Base-by-base conservation (phyloP, 176 grass and related monocot species). In the maize (Zea mays) region DNA sequence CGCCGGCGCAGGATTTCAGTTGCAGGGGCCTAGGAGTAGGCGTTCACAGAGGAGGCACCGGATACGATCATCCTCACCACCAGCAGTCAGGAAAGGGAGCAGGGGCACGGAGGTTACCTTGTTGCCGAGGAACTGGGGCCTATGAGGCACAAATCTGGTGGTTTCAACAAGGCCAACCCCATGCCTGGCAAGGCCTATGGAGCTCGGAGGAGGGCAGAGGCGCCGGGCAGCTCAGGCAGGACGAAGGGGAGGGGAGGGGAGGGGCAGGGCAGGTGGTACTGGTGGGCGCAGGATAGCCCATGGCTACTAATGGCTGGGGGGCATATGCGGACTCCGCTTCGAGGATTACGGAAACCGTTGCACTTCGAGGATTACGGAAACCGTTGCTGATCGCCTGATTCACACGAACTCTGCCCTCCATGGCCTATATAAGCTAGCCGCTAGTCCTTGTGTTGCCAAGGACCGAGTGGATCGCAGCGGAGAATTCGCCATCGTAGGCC, bases 101-200 rank as follows among this genome's bases (percentile, higher is more conserved):
- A 46, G 20, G 49, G n/a, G 35, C 46, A 15, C 3, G 52, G 17
- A 48, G 55, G 40, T 73, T 79, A 88, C 81, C 86, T 76, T 75
- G n/a, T 63, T 8, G 67, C 44, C 45, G 72, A 63, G 69, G 81
- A 61, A 34, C 78, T 27, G 27, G 4, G 49, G 12, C 8, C 1
- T 45, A 4, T 34, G 17, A 16, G 33, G 39, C 16, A 36, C 81
- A 78, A 85, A 91, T 88, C 85, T 91, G 78, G 42, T 67, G 78
- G 68, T 73, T 35, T 75, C 4, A 34, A 36, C 82, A 85, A 91
- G 42, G 81, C 89, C 1, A 82, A 65, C 85, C 79, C 82, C 78
- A 85, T 74, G 64, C 67, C 20, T 17, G 69, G 39, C 27, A 59
- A 51, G 17, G 67, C 12, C 56, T 50, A 44, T 16, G 8, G 61